Conservation (phyloP, 2,329 filamentous ascomycete species). For the Colletotrichum kahawae region DNA sequence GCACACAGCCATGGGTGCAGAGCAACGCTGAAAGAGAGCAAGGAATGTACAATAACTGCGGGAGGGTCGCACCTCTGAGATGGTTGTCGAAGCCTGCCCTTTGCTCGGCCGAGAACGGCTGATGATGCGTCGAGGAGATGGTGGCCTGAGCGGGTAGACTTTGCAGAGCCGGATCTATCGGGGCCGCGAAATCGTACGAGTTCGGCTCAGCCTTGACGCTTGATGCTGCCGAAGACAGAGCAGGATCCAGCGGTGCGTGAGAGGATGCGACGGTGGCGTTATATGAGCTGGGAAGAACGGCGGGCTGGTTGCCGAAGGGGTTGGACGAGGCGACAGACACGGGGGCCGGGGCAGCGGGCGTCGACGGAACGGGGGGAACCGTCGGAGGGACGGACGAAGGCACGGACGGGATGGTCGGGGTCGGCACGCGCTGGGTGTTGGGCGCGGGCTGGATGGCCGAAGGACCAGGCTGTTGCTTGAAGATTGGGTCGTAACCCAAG, state of each 20-base stretch:
- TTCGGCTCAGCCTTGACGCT: slow-evolving; percentile 40
- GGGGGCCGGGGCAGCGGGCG: slow-evolving; percentile 28
- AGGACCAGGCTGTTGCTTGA: slow-evolving; percentile 75
- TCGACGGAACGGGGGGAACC: slow-evolving; percentile 16
- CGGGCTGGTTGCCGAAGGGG: slow-evolving; percentile 51
- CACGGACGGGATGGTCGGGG: slow-evolving; percentile 38
- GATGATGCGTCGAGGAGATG: slow-evolving; percentile 33
- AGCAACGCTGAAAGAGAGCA: slow-evolving; percentile 34
- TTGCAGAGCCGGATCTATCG: slow-evolving; percentile 72
- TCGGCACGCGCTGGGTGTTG: slow-evolving; percentile 44
- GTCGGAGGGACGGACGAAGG: slow-evolving; percentile 35
- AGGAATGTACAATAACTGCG: slow-evolving; percentile 22
- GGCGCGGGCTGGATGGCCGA: slow-evolving; percentile 76
- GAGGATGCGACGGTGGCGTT: slow-evolving; percentile 20
- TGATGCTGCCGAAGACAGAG: slow-evolving; percentile 28
- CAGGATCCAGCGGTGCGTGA: slow-evolving; percentile 27
- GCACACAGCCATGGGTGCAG: slow-evolving; percentile 36
- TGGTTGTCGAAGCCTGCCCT: slow-evolving; percentile 35
- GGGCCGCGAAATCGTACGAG: slow-evolving; percentile 60
- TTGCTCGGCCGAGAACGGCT: slow-evolving; percentile 28
- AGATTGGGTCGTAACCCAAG: slow-evolving; percentile 85
- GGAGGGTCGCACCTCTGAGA: slow-evolving; percentile 56
- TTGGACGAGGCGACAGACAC: slow-evolving; percentile 32
- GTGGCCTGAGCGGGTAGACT: slow-evolving; percentile 33
- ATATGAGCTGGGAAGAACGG: slow-evolving; percentile 50